Percentiles rank a stretch among this genome's conserved stretches.
phyloP scores from a whole-genome alignment of 2,329 filamentous ascomycete genomes.

The Colletotrichum nymphaeae region DNA sequence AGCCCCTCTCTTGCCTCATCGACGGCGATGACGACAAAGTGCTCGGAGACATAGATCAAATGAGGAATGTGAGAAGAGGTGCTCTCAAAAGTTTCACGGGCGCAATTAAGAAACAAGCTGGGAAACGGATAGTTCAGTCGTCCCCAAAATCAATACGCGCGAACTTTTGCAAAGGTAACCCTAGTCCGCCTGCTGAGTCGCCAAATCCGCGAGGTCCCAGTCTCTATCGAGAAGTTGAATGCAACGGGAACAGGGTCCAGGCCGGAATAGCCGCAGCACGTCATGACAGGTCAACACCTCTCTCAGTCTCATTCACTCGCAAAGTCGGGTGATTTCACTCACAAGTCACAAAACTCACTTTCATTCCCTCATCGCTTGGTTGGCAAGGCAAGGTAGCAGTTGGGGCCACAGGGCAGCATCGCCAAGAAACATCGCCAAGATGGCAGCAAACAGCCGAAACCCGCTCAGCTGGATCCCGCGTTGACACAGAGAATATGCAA shows the following conservation, averaged over 20 bases:
- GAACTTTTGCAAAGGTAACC: conserved; percentile 24
- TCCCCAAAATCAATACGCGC: background rate
- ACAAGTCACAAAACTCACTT: background rate
- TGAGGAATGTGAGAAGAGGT: conserved; percentile 20
- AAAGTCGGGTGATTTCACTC: background rate
- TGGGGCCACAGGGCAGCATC: too few relatives aligned
- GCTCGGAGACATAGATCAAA: conserved; percentile 31
- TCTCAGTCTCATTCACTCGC: background rate
- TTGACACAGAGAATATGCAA: conserved; percentile 18
- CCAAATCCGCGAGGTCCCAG: background rate
- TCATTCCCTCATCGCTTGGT: background rate
- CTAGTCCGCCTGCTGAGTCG: background rate
- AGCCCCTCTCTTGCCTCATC: background rate
- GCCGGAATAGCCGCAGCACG: conserved; percentile 20
- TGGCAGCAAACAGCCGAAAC: conserved; percentile 22
- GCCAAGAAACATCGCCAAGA: conserved; percentile 18
- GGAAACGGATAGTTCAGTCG: background rate
- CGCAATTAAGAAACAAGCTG: background rate
- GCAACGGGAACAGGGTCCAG: conserved; percentile 19
- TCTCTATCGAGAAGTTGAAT: background rate
- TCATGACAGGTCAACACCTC: conserved; percentile 9
- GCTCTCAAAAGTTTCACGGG: background rate
- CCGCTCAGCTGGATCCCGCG: background rate
- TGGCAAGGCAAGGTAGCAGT: background rate
- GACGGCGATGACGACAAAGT: background rate